Percentiles rank a stretch among this genome's conserved stretches.
These are phyloP conservation scores for Takashimella koratensis DNA, from an alignment of 1,284 basidiomycete species.

Conservation along the genomic window DNA sequence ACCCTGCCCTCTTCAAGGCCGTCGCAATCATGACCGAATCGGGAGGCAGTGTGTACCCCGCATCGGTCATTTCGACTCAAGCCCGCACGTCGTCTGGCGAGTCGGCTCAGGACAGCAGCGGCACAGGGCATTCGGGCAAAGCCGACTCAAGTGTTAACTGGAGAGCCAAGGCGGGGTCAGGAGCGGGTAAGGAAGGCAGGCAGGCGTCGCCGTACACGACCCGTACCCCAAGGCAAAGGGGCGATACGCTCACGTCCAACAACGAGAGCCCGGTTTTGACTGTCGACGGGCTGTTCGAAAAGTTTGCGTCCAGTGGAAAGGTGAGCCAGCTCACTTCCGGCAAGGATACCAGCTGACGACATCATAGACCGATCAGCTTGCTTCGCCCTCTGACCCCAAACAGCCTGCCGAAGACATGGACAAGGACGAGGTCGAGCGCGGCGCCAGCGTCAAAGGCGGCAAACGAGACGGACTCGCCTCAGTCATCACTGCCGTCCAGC, in stretches of 20 bases:
- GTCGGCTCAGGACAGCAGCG: background rate
- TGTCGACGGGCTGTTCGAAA: conserved; percentile 37
- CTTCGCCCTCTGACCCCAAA: background rate
- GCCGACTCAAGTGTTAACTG: conserved; percentile 42
- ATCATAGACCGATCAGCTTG: background rate
- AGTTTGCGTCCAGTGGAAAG: conserved; percentile 18
- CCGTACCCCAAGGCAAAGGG: background rate
- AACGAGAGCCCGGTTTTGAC: conserved; percentile 25
- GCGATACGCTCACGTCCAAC: background rate
- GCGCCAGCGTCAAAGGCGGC: background rate
- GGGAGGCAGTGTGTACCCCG: too few species aligned
- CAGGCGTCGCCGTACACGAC: background rate
- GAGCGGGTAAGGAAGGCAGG: background rate
- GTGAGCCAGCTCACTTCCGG: background rate
- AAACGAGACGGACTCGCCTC: background rate
- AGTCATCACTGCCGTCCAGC: background rate
- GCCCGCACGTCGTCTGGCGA: background rate
- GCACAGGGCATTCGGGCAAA: conserved; percentile 24
- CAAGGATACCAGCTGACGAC: background rate
- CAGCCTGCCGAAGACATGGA: too few species aligned
- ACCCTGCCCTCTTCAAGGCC: background rate
- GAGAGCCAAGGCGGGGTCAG: conserved; percentile 18
- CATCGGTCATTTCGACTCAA: conserved; percentile 4
- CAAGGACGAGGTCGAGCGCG: conserved; percentile 6
- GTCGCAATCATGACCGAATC: conserved; percentile 9